Evolutionary conservation across 1,284 basidiomycete species (phyloP).

Genomic region (Kalmanozyma brasiliensis): DNA sequence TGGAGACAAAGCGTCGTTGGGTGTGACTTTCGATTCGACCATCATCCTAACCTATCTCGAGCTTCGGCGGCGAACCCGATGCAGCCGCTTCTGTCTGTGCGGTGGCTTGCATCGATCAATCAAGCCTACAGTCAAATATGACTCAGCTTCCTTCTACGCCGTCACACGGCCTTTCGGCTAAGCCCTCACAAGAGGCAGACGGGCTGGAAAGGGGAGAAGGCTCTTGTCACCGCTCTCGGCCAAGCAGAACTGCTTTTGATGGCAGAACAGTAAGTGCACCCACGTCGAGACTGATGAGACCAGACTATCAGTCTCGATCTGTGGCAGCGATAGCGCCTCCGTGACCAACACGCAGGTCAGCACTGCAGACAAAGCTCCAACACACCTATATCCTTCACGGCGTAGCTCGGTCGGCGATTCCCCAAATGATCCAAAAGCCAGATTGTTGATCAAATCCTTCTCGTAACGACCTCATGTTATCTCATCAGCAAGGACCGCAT

Average conservation of each 20-base stretch:
- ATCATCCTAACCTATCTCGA: too few relatives aligned
- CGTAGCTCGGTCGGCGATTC: too few relatives aligned
- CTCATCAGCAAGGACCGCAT: constrained; percentile 6
- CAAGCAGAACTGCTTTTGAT: too few relatives aligned
- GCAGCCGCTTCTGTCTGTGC: background rate
- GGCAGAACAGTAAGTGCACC: constrained; percentile 33
- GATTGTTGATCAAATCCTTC: constrained; percentile 23
- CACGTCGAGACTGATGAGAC: constrained; percentile 12
- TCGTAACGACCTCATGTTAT: constrained; percentile 5
- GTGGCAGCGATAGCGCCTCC: constrained; percentile 1
- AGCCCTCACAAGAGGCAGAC: background rate
- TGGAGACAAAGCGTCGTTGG: too few relatives aligned
- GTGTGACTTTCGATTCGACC: too few relatives aligned
- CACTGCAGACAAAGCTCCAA: too few relatives aligned
- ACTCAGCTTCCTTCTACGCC: constrained; percentile 4
- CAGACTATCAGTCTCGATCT: constrained; percentile 4
- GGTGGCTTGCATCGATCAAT: background rate
- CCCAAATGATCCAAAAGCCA: background rate
- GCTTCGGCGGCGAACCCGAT: background rate
- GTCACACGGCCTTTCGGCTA: background rate
- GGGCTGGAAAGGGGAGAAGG: too few relatives aligned
- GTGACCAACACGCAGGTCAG: too few relatives aligned
- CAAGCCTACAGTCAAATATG: constrained; percentile 1
- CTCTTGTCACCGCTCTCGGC: too few relatives aligned
- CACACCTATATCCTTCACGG: too few relatives aligned